Base-by-base conservation (phyloP, 331 rosid species). In the Dryas integrifolia region DNA sequence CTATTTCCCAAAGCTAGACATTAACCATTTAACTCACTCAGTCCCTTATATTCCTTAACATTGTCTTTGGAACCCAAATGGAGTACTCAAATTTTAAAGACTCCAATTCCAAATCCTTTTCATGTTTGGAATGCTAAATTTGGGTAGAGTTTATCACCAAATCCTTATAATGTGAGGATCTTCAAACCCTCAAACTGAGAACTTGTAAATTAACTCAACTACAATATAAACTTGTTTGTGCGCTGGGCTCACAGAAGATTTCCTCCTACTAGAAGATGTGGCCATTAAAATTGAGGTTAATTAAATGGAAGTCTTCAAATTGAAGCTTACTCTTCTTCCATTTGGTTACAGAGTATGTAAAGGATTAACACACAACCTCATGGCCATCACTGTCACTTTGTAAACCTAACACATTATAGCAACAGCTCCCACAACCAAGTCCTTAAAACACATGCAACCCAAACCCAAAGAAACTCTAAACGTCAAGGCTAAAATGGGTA, bases 31-130 rank as follows among this genome's bases (percentile, higher is more conserved):
- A 30, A 18, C 65, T 59, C 44, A 59, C 18, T 30, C 8, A 10
- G 51, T 63, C 50, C 49, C 30, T 4, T 15, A n/a, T 5, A 58
- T 4, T 7, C 9, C 24, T 2, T 48, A 48, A 14, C 30, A 30
- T 4, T 48, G 3, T n/a, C 72, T 50, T 50, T 50, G 72, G 61
- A 69, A 52, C 50, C 21, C 61, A 51, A 69, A 38, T 50, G 6
- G 10, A 38, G 10, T n/a, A 48, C 61, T 38, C 14, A 35, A 6
- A 0, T 9, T 39, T 38, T 2, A n/a, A 43, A 18, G 30, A 6
- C n/a, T 38, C 30, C 18, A 9, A 49, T 8, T 52, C 61, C 16
- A 51, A 68, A 9, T 4, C 7, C 3, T 9, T 5, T 16, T 5
- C 50, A 38, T 35, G 39, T 9, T 50, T 50, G 3, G 10, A 65